A percentile compares a stretch with the other conserved stretches of the same genome.
Evolutionary conservation across 2,329 filamentous ascomycete species (phyloP).

Genomic region (Keithomyces neogunnii): DNA sequence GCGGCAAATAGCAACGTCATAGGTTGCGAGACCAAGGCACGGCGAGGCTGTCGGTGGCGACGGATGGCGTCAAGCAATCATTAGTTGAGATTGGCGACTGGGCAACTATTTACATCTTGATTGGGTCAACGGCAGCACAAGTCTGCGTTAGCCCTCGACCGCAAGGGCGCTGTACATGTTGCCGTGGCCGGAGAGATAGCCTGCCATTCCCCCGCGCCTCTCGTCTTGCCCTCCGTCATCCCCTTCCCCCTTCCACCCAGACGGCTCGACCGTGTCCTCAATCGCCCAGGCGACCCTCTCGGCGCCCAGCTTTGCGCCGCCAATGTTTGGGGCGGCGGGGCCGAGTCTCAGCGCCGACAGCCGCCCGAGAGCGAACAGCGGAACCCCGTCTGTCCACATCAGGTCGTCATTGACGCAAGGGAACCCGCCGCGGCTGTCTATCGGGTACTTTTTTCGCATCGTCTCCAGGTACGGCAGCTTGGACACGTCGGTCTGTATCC

Average conservation of each 20-base stretch:
- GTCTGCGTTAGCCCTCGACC: not conserved
- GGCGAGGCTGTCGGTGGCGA: not conserved
- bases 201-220: conserved; percentile 10
- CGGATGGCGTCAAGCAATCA: not conserved
- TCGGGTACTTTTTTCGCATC: conserved; percentile 50
- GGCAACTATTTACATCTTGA: no score
- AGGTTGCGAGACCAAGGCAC: not conserved
- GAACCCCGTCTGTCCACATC: conserved; percentile 66
- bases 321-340: conserved; percentile 65
- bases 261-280: conserved; percentile 39
- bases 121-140: no score
- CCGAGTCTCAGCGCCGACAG: conserved; percentile 61
- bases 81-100: no score
- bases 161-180: conserved; percentile 26
- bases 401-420: conserved; percentile 70
- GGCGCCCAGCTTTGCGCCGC: conserved; percentile 63
- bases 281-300: conserved; percentile 67
- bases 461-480: conserved; percentile 52
- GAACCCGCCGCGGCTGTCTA: conserved; percentile 55
- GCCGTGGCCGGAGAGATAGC: conserved; percentile 25
- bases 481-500: conserved; percentile 54
- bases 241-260: conserved; percentile 6
- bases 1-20: conserved; percentile 4
- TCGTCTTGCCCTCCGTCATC: not conserved
- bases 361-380: conserved; percentile 62